Base-by-base conservation (phyloP, 2,329 filamentous ascomycete genomes). In the Aspergillus sp. region DNA sequence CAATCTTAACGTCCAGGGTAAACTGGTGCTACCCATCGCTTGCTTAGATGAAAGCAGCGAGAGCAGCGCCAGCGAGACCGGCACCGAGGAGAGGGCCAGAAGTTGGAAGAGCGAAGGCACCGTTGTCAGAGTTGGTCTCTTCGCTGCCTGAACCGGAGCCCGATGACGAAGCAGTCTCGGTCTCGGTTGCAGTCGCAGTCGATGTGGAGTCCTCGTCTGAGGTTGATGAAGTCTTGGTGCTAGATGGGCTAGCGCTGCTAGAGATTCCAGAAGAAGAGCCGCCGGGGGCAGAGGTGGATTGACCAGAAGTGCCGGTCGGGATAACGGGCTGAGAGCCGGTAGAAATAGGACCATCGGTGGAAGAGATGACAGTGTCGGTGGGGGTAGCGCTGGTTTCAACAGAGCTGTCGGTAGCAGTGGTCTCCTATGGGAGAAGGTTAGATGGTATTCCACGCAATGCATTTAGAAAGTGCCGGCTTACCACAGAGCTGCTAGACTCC, bases 21-120 rank as follows among this genome's bases (percentile, higher is more conserved):
- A 8, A 31, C 9, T 8, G 9, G 9, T 31, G 6, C 17, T n/a
- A 6, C 3, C 11, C n/a, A 12, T 52, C 27, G 35, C 14, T 19
- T n/a, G 33, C 23, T 73, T 74, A 79, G 63, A 79, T 66, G 60
- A 80, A 70, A 63, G 75, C 74, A 63, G 75, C 74, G 47, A 80
- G 65, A 49, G 76, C 68, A 59, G 72, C 70, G 67, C 76, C 77
- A 62, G 76, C 78, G 21, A 78, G 23, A 27, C 56, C 66, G 51
- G 77, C 66, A 40, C 70, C 70, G 57, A 78, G 66, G 25, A 68
- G 62, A 27, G 76, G 71, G 55, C 62, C 75, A 49, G 72, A 73
- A 35, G 74, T 77, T 56, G 70, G 70, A 37, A 74, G 64, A 56
- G 73, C 66, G 56, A 72, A 68, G 62, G 62, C 71, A 43, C 64